These are phyloP conservation scores for Fistulina hepatica DNA, from an alignment of 1,284 basidiomycete species.

Conservation along the genomic window DNA sequence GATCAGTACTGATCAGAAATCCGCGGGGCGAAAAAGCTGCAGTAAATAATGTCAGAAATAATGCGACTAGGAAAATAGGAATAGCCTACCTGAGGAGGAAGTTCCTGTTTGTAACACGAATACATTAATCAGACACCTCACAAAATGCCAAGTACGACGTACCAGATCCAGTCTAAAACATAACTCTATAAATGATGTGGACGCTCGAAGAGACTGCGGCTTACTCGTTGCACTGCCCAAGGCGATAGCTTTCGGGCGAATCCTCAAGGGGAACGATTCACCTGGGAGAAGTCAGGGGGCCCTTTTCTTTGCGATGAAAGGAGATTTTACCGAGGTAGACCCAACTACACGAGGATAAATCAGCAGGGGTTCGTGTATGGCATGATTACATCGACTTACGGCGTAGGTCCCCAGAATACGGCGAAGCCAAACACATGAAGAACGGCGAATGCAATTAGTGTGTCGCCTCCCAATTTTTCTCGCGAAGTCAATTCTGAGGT, in stretches of 20 bases:
- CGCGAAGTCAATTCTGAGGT: conserved; percentile 32
- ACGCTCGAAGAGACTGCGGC: conserved; percentile 17
- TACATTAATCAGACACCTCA: too few relatives aligned
- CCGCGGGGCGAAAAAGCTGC: too few relatives aligned
- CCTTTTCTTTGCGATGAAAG: neutral
- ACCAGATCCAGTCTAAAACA: conserved; percentile 48
- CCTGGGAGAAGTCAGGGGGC: conserved; percentile 16
- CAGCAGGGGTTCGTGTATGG: too few relatives aligned
- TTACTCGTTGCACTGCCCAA: conserved; percentile 43
- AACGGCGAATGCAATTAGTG: conserved; percentile 65
- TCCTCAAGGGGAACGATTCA: conserved; percentile 56
- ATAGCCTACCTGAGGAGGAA: conserved; percentile 39
- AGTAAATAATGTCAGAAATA: too few relatives aligned
- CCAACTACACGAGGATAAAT: too few relatives aligned
- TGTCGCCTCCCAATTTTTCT: conserved; percentile 50
- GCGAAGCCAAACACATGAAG: conserved; percentile 65
- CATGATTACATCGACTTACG: conserved; percentile 39
- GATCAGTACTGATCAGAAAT: too few relatives aligned
- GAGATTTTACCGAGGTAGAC: neutral
- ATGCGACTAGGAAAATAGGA: too few relatives aligned
- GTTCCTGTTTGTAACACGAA: too few relatives aligned
- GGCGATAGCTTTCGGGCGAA: conserved; percentile 66
- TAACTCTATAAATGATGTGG: neutral
- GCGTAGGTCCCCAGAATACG: conserved; percentile 65
- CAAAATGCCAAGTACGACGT: conserved; percentile 29